A percentile compares a stretch with the other conserved stretches of the same genome.
Conservation (phyloP, 805 yeast species). For the Isabelozyma gotoi region DNA sequence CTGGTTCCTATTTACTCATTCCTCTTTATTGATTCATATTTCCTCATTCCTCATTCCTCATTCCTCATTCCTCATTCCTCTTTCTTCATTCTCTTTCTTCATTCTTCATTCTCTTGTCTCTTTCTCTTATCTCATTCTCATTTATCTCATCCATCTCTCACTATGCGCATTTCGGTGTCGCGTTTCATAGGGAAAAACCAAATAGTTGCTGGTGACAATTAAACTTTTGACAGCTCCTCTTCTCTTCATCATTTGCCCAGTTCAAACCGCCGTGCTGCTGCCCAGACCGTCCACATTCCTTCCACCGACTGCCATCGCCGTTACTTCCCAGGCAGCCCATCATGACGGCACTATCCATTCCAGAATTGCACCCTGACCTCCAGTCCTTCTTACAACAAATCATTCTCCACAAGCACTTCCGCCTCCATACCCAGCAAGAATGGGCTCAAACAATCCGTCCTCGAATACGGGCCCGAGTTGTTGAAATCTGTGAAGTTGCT, state of each 20-base stretch:
- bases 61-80: too few relatives aligned
- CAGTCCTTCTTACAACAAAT: background rate
- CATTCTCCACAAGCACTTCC: constrained; percentile 3
- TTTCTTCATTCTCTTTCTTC: too few relatives aligned
- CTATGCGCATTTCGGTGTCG: too few relatives aligned
- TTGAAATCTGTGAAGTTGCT: constrained; percentile 5
- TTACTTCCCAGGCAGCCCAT: too few relatives aligned
- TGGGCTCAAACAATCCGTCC: constrained; percentile 12
- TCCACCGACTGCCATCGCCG: too few relatives aligned
- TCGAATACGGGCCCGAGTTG: constrained; percentile 6
- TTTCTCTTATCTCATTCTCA: background rate
- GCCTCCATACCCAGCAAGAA: background rate
- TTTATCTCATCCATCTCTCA: background rate
- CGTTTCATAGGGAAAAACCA: background rate
- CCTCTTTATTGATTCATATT: too few relatives aligned
- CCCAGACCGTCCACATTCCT: too few relatives aligned
- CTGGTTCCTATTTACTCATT: too few relatives aligned
- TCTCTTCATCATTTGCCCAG: too few relatives aligned
- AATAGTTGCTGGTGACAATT: background rate
- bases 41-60: too few relatives aligned
- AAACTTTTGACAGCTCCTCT: background rate
- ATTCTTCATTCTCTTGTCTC: too few relatives aligned
- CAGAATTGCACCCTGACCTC: background rate
- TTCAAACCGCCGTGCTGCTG: too few relatives aligned
- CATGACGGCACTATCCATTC: background rate